Conservation (phyloP, 2,329 filamentous ascomycete genomes). For the Monosporascus cannonballus region DNA sequence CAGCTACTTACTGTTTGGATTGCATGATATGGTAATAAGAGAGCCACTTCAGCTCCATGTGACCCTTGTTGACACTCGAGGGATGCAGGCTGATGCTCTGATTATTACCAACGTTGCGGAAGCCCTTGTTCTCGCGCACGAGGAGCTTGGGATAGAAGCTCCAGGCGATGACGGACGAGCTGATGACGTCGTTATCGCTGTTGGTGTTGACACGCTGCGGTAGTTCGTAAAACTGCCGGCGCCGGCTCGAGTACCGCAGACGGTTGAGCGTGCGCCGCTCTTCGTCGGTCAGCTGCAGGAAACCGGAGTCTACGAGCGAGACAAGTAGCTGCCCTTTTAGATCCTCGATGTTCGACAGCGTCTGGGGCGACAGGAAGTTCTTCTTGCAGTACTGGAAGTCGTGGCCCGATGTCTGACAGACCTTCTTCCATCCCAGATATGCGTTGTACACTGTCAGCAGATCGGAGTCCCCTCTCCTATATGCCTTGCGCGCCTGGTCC, state of each 20-base stretch:
- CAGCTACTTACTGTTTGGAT: slow-evolving; percentile 59
- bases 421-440: slow-evolving; percentile 80
- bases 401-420: slow-evolving; percentile 65
- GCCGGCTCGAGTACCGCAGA: slow-evolving; percentile 60
- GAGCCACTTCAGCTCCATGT: slow-evolving; percentile 67
- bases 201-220: slow-evolving; percentile 69
- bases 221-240: slow-evolving; percentile 74
- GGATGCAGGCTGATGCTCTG: slow-evolving; percentile 84
- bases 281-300: slow-evolving; percentile 66
- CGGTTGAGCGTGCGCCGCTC: slow-evolving; percentile 66
- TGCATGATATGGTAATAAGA: slow-evolving; percentile 99
- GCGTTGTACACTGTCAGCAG: slow-evolving; percentile 91
- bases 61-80: slow-evolving; percentile 78
- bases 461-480: slow-evolving; percentile 84
- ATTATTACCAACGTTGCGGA: slow-evolving; percentile 89
- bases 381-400: slow-evolving; percentile 91
- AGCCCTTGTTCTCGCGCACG: slow-evolving; percentile 72
- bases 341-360: slow-evolving; percentile 87
- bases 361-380: slow-evolving; percentile 87
- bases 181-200: slow-evolving; percentile 72
- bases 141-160: slow-evolving; percentile 95
- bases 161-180: slow-evolving; percentile 80
- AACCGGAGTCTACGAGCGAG: slow-evolving; percentile 78
- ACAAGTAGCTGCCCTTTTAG: slow-evolving; percentile 87
- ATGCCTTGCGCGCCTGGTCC: slow-evolving; percentile 70